phyloP scores from a whole-genome alignment of 1,284 basidiomycete species.

The Melanopsichium pennsylvanicum region DNA sequence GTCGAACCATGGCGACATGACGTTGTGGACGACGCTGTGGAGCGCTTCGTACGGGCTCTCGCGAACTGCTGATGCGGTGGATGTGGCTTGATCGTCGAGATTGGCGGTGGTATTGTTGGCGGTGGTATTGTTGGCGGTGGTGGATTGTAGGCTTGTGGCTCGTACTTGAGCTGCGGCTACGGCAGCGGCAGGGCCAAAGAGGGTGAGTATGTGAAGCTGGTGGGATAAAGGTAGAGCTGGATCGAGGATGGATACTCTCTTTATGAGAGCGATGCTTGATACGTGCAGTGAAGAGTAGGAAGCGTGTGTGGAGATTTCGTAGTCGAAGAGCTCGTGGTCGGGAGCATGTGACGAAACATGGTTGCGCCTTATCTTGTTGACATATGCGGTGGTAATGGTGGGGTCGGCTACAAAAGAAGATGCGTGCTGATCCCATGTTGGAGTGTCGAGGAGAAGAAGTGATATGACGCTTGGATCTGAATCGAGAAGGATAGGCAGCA shows the following conservation, averaged over 20 bases:
- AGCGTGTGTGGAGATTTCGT: conserved; percentile 76
- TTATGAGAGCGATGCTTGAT: conserved; percentile 92
- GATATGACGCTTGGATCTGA: conserved; percentile 33
- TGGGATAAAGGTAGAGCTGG: conserved; percentile 78
- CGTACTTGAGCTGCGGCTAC: conserved; percentile 55
- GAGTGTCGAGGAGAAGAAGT: conserved; percentile 33
- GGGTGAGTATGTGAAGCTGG: conserved; percentile 90
- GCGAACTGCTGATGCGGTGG: conserved; percentile 34
- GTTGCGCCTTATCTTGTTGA: conserved; percentile 54
- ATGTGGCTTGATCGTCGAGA: conserved; percentile 23
- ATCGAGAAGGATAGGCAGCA: conserved; percentile 46
- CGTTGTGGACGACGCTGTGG: conserved; percentile 93
- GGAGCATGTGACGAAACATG: conserved; percentile 28
- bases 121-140: not conserved
- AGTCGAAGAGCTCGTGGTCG: conserved; percentile 64
- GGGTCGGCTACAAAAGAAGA: conserved; percentile 48
- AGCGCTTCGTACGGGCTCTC: conserved; percentile 85
- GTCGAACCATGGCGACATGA: conserved; percentile 97
- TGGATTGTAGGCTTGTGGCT: conserved; percentile 1
- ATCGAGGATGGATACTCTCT: conserved; percentile 84
- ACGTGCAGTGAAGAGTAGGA: conserved; percentile 82
- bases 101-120: conserved; percentile 6
- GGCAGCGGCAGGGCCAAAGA: conserved; percentile 83
- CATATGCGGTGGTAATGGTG: conserved; percentile 46
- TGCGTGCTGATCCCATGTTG: conserved; percentile 46